Base-by-base conservation (phyloP, 2,329 filamentous ascomycete species). In the Colletotrichum costaricense region DNA sequence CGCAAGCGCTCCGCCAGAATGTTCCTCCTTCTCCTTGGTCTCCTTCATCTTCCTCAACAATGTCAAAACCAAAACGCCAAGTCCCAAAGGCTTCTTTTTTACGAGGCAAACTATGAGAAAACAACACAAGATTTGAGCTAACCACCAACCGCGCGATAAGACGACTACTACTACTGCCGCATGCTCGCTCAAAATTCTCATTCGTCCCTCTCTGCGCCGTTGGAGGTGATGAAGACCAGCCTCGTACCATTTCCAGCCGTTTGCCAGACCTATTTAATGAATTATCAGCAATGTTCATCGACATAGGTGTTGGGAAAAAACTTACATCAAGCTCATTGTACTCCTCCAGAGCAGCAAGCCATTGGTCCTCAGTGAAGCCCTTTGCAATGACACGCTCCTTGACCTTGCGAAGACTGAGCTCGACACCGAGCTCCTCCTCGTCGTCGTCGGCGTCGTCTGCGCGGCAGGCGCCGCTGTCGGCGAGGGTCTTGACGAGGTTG, bases 331-430 rank as follows among this genome's bases (percentile, higher is more conserved):
- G 85, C 76, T 90, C 87, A 3, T 94, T 92, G 84, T 99, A 98
- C 86, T 98, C 96, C 75, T 98, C 93, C 80, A 99, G 88, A 24
- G 95, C 93, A 77, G 90, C 90, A 79, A 94, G 88, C 85, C 98
- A 95, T 83, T 99, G 95, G 83, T 98, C 95, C 76, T 95, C 93
- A 0, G 96, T 99, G 83, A 98, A 99, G 3, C 97, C 97, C 89
- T 98, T 98, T 66, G 95, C 97, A 78, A 98, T 88, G 35, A 99
- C 95, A 76, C 97, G 87, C 83, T 98, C 95, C 81, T 95, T 91
- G 73, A 99, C 94, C 83, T 95, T 93, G 77, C 93, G 90, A 86
- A 99, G 89, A 82, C 93, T 97, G 78, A 99, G 85, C 83, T 98
- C 95, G 24, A 89, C 81, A 19, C 88, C 87, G 46, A 82, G 80